Evolutionary conservation across 2,329 filamentous ascomycete species (phyloP).

Genomic region (Microdochium bolleyi): DNA sequence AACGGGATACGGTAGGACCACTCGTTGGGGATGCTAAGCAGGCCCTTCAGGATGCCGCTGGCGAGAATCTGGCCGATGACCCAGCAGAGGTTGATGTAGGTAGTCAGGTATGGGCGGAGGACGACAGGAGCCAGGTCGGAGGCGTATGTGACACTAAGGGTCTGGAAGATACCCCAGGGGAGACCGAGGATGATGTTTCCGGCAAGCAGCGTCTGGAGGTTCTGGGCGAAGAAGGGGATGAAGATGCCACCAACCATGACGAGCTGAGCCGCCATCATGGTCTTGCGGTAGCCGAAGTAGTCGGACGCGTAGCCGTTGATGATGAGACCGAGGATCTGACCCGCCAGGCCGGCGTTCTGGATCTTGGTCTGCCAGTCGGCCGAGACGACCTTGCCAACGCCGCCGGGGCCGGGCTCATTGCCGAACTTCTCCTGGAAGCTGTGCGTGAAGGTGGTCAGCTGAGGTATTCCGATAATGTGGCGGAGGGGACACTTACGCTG

Average conservation of each 20-base stretch:
- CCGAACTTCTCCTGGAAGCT: slow-evolving; percentile 14
- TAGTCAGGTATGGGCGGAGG: slow-evolving; percentile 16
- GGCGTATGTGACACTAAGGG: slow-evolving; percentile 15
- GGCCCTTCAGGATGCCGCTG: slow-evolving; percentile 13
- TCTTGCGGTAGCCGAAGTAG: slow-evolving; percentile 23
- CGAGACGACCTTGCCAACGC: slow-evolving; percentile 12
- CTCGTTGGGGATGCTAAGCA: slow-evolving; percentile 10
- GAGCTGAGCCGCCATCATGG: slow-evolving; percentile 24
- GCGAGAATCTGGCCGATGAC: slow-evolving; percentile 15
- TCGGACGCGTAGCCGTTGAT: slow-evolving; percentile 29
- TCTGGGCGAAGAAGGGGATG: slow-evolving; percentile 25
- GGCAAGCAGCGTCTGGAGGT: slow-evolving; percentile 19
- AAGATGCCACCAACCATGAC: slow-evolving; percentile 26
- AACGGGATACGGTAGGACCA: slow-evolving; percentile 27
- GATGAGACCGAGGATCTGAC: slow-evolving; percentile 31
- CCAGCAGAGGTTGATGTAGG: slow-evolving; percentile 16
- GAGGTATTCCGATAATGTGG: neutral
- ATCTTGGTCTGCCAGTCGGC: slow-evolving; percentile 34
- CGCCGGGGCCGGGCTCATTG: slow-evolving; percentile 20
- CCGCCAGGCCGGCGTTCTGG: slow-evolving; percentile 27
- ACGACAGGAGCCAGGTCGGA: slow-evolving; percentile 17
- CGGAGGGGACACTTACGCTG: slow-evolving; percentile 4
- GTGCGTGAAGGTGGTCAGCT: neutral
- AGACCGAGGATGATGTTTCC: slow-evolving; percentile 27
- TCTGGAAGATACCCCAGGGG: slow-evolving; percentile 19